A percentile compares a stretch with the other conserved stretches of the same genome.
phyloP scores from a whole-genome alignment of 495 filamentous ascomycete species.

The Aspergillus asperescens region DNA sequence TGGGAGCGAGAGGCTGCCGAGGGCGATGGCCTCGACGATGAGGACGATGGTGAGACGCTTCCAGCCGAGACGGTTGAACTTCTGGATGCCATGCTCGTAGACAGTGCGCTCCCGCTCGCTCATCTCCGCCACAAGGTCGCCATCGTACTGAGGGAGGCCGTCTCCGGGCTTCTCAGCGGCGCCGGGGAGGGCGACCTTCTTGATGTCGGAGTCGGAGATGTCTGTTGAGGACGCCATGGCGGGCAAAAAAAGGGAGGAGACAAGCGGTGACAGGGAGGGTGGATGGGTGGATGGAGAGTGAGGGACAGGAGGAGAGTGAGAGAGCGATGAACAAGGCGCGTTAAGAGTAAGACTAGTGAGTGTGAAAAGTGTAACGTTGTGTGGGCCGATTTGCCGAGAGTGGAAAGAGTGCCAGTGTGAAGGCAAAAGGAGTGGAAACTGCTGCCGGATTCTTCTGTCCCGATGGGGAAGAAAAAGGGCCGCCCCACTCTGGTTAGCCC shows the following conservation, averaged over 20 bases:
- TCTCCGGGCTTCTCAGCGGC: constrained; percentile 14
- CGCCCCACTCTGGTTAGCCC: neutral
- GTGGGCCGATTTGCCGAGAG: neutral
- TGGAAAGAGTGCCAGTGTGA: neutral
- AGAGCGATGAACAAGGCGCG: neutral
- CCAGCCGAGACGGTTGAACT: constrained; percentile 35
- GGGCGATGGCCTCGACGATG: constrained; percentile 60
- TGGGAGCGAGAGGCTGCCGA: constrained; percentile 56
- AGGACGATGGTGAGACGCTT: constrained; percentile 39
- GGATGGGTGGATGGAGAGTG: neutral
- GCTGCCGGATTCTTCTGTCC: constrained; percentile 2
- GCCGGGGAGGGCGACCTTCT: constrained; percentile 13
- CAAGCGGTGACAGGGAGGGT: no score
- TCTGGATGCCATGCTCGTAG: constrained; percentile 23
- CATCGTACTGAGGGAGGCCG: constrained; percentile 20
- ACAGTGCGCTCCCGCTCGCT: constrained; percentile 23
- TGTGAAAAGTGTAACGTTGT: neutral
- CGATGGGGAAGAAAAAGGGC: neutral
- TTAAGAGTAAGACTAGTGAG: neutral
- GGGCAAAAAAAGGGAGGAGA: neutral
- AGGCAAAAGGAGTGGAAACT: constrained; percentile 1
- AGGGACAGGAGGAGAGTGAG: neutral
- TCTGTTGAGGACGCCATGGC: constrained; percentile 14
- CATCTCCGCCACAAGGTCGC: constrained; percentile 26
- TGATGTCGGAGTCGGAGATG: constrained; percentile 12